phyloP scores from a whole-genome alignment of 164 flowering plant species.

The Tetrastigma voinierianum region DNA sequence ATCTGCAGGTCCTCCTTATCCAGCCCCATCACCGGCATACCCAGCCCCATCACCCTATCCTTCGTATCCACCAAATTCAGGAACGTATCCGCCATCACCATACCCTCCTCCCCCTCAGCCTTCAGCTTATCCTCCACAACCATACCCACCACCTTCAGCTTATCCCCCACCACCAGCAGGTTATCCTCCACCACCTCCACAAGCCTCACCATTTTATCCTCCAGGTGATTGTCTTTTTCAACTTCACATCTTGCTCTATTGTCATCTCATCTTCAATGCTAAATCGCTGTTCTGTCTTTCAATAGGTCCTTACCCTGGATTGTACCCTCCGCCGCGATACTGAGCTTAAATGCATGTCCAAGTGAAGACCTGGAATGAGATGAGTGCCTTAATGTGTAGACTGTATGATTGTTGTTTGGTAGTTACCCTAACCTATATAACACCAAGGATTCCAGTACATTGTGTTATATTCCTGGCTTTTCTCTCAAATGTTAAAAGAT shows the following conservation, averaged over 20 bases:
- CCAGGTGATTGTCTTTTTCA: constrained; percentile 32
- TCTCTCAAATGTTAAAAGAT: neutral
- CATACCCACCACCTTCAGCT: constrained; percentile 45
- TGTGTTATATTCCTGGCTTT: neutral
- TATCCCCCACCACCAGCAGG: constrained; percentile 48
- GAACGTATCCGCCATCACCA: constrained; percentile 33
- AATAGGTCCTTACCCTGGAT: constrained; percentile 33
- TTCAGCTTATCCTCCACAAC: constrained; percentile 48
- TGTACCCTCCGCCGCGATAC: constrained; percentile 35
- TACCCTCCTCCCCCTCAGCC: constrained; percentile 31
- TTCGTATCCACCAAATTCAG: constrained; percentile 25
- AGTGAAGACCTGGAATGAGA: neutral
- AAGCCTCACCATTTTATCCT: constrained; percentile 33
- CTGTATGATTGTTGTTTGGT: neutral
- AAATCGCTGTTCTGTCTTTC: neutral
- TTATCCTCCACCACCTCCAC: constrained; percentile 43
- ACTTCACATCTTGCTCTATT: neutral
- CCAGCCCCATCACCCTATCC: constrained; percentile 33
- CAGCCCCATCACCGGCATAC: constrained; percentile 24
- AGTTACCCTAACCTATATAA: neutral
- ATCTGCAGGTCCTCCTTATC: constrained; percentile 25
- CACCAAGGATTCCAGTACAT: neutral
- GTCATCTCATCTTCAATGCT: neutral
- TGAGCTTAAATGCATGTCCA: neutral
- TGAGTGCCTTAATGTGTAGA: neutral